Base-by-base conservation (phyloP, 75 land plant species). In the Picea glauca region DNA sequence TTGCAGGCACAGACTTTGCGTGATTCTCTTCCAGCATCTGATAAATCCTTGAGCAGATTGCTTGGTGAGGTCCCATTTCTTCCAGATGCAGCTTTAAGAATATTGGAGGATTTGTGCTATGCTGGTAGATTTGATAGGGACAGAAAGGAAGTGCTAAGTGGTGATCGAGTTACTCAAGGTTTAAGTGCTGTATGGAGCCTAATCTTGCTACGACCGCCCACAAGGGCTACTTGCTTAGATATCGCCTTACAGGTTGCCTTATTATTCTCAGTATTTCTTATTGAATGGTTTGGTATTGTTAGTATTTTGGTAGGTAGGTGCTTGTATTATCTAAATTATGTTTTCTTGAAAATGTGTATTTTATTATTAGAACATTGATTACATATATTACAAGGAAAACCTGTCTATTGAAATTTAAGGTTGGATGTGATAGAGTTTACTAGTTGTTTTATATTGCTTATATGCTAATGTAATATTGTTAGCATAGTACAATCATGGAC, bases 161-260 rank as follows among this genome's bases (percentile, higher is more conserved):
- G 96, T 76, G 99, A 98, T 77, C 84, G 94, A 30, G 89, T 95
- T 65, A 95, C 94, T 70, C 98, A 96, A 88, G 99, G 98, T 58
- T 92, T 98, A 13, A 90, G 83, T 80, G 81, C 90, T 85, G 83
- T 93, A 8, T 98, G 99, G 99, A 92, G 82, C 81, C 87, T 98
- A 26, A 93, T 95, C 64, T 81, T 93, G 85, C 83, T 84, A 59
- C 90, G 99, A 72, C 98, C 99, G 43, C 85, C 98, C 1, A 76
- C 85, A 72, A 91, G 99, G 40, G 94, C 84, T 63, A 84, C 35
- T 3, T 93, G 96, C 83, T 85, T 98, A 70, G 86, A 88, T 26
- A 95, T 97, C 80, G 94, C 96, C 57, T 87, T 97, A 58, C 79
- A 91, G 91, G 99, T 97, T 58, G 26, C 21, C 58, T 60, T 78